phyloP scores from a whole-genome alignment of 495 filamentous ascomycete species.

The Penicillium longicatenatum region DNA sequence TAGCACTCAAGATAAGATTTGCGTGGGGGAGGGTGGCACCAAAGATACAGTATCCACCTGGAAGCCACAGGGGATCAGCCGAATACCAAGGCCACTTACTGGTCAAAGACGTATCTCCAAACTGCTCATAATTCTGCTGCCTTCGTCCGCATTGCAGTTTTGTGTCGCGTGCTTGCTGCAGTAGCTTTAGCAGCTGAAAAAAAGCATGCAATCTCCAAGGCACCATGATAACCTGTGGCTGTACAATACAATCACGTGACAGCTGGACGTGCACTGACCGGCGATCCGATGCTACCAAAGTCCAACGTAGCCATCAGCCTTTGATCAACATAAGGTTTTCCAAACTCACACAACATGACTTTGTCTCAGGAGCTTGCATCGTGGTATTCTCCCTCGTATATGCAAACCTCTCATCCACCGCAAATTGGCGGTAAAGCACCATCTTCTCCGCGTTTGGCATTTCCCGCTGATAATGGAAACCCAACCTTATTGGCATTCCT shows the following conservation, averaged over 20 bases:
- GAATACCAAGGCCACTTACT: not conserved
- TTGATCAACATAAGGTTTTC: not conserved
- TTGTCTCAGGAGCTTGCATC: conserved; percentile 16
- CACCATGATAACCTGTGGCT: not conserved
- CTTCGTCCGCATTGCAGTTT: no score
- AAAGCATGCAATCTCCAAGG: not conserved
- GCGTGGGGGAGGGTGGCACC: not conserved
- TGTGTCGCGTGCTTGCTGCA: no score
- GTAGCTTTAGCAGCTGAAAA: not conserved
- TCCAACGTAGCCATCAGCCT: not conserved
- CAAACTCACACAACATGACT: conserved; percentile 12
- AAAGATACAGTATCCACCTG: not conserved
- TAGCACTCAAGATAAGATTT: not conserved
- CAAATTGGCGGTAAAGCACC: conserved; percentile 5
- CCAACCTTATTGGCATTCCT: conserved; percentile 21
- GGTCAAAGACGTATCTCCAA: not conserved
- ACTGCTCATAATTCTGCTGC: no score
- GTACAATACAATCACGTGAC: not conserved
- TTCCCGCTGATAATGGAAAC: conserved; percentile 13
- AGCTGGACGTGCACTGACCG: not conserved
- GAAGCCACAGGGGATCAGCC: not conserved
- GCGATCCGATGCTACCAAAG: not conserved
- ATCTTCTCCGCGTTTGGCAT: conserved; percentile 3
- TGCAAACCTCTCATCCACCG: not conserved
- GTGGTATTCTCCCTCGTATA: conserved; percentile 7